A percentile compares a stretch with the other conserved stretches of the same genome.
phyloP scores from a whole-genome alignment of 2,329 filamentous ascomycete species.

The Pseudopyricularia cyperi region DNA sequence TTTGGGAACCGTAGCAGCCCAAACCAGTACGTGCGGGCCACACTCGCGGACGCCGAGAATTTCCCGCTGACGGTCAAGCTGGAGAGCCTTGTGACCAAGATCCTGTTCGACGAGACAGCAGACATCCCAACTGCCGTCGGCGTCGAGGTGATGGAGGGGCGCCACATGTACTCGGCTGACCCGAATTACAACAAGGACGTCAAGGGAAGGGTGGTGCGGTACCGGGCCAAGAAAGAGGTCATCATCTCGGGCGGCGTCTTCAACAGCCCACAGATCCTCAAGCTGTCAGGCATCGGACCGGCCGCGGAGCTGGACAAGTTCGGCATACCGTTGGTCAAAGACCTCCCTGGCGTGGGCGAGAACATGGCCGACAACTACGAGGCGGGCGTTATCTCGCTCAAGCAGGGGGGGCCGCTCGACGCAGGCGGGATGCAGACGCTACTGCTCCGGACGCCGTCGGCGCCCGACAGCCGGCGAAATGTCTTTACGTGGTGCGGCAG shows the following conservation, averaged over 20 bases:
- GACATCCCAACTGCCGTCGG: conserved; percentile 11
- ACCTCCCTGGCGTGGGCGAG: conserved; percentile 50
- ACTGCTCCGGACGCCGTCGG: conserved; percentile 13
- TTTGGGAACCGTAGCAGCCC: conserved; percentile 24
- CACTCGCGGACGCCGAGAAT: conserved; percentile 20
- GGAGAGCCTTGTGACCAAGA: conserved; percentile 21
- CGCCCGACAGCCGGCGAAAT: conserved; percentile 16
- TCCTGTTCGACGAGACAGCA: conserved; percentile 22
- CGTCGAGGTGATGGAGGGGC: conserved; percentile 19
- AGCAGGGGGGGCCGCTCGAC: conserved; percentile 15
- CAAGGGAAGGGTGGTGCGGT: conserved; percentile 4
- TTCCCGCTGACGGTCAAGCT: conserved; percentile 27
- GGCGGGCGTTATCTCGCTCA: conserved; percentile 25
- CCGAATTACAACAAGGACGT: conserved; percentile 14
- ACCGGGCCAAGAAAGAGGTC: conserved; percentile 25
- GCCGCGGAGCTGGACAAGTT: conserved; percentile 21
- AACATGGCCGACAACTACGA: conserved; percentile 46
- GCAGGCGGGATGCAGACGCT: conserved; percentile 12
- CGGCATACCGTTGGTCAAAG: conserved; percentile 7
- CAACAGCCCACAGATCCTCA: conserved; percentile 31
- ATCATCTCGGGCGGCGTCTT: conserved; percentile 33
- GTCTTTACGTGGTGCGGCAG: conserved; percentile 17
- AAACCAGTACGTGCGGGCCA: conserved; percentile 24
- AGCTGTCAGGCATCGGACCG: conserved; percentile 30
- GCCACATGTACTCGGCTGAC: conserved; percentile 22